Evolutionary conservation across 768 basidiomycete species (phyloP), one percentile per base, ranked within the genome.

Genomic region (Mrakia frigida): DNA sequence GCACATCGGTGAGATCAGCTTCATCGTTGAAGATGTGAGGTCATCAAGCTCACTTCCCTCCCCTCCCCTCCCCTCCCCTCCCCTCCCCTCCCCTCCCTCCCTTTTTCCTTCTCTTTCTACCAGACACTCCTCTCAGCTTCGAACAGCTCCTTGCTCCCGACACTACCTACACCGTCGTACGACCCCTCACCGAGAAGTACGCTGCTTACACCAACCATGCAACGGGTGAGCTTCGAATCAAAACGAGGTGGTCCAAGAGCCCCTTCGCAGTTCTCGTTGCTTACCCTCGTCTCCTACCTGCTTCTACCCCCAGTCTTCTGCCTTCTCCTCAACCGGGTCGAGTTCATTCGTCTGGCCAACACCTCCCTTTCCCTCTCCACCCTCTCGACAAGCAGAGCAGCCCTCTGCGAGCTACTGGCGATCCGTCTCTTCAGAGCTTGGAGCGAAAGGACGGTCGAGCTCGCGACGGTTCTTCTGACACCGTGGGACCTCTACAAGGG

Each of bases 391-490:
- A 88, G 92, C 1, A 87, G 95, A 50, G 94, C 93, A 1, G 84
- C 86, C 52, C 87, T 98, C 35, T 98, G 95, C 83, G 95, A 98
- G 84, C 89, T 96, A 53, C 87, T 98, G 16, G 95, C 95, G 2
- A 92, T 90, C 37, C 87, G 91, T 43, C 86, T 89, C 7, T 87
- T 96, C 77, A 88, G 92, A 78, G 88, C 89, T 81, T 88, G 83
- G 83, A 82, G 82, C 1, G 84, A 84, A 69, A 75, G 84, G 3
- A 82, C 80, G 50, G 70, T 84, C 52, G 77, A 78, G 69, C 61
- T 78, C 21, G 69, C 73, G 14, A 50, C 63, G 23, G 73, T 78
- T 13, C 73, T 78, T 7, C 77, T 78, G 25, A 78, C 77, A 21
- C 77, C 77, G 10, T 78, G 77, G 77, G 72, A 74, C 33, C 71